These are phyloP conservation scores for Monosporascus sp. DNA, from an alignment of 2,329 filamentous ascomycete species.

Conservation along the genomic window DNA sequence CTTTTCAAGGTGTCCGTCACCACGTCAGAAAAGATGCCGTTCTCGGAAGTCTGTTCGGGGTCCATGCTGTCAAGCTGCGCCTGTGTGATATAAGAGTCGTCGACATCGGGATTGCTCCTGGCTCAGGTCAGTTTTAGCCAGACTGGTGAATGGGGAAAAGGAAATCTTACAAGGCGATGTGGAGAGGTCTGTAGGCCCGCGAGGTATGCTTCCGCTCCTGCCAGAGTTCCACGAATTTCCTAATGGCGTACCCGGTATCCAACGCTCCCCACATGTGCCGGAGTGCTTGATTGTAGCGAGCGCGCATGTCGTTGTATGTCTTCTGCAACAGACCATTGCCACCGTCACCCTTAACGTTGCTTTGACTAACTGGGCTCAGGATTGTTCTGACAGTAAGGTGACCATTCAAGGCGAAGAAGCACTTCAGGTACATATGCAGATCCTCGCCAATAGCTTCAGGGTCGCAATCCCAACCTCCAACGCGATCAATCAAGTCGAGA, in stretches of 20 bases:
- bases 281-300: slow-evolving; percentile 66
- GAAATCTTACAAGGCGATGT: slow-evolving; percentile 36
- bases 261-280: slow-evolving; percentile 73
- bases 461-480: slow-evolving; percentile 67
- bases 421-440: slow-evolving; percentile 73
- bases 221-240: slow-evolving; percentile 53
- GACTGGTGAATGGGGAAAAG: background rate
- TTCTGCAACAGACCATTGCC: slow-evolving; percentile 47
- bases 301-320: slow-evolving; percentile 51
- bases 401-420: slow-evolving; percentile 68
- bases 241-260: slow-evolving; percentile 61
- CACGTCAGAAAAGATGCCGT: slow-evolving; percentile 50
- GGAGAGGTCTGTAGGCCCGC: slow-evolving; percentile 50
- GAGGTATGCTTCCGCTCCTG: slow-evolving; percentile 51
- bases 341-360: slow-evolving; percentile 60
- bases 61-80: slow-evolving; percentile 33
- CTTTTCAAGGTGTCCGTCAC: slow-evolving; percentile 44
- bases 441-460: slow-evolving; percentile 70
- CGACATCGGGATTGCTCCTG: slow-evolving; percentile 31
- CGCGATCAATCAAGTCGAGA: slow-evolving; percentile 59
- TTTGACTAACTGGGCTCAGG: slow-evolving; percentile 65
- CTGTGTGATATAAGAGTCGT: slow-evolving; percentile 44
- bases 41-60: slow-evolving; percentile 37
- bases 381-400: slow-evolving; percentile 60
- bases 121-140: slow-evolving; percentile 13